Conservation (phyloP, 2,329 filamentous ascomycete genomes). For the Monilinia fructigena region DNA sequence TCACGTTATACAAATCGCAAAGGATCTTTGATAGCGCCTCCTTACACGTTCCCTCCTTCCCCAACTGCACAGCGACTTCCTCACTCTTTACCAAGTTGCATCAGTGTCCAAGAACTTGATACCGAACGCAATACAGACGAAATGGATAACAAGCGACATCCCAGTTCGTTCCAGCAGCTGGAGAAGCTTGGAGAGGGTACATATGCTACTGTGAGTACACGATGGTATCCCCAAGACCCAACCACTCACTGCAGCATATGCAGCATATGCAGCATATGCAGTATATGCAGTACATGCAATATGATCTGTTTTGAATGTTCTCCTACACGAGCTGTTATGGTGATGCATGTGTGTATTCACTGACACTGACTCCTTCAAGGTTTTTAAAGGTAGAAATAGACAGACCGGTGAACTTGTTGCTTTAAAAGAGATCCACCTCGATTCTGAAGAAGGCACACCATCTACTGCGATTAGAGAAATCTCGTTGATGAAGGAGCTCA, state of each 20-base stretch:
- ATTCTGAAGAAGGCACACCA: conserved; percentile 96
- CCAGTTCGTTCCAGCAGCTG: conserved; percentile 92
- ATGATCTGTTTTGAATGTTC: background rate
- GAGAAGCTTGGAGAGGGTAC: conserved; percentile 98
- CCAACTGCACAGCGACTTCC: conserved; percentile 30
- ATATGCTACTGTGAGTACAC: conserved; percentile 77
- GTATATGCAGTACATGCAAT: background rate
- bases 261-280: background rate
- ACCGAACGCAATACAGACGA: conserved; percentile 29
- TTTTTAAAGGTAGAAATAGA: conserved; percentile 97
- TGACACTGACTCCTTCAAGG: conserved; percentile 52
- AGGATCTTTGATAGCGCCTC: conserved; percentile 35
- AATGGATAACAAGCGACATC: conserved; percentile 86
- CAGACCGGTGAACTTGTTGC: conserved; percentile 96
- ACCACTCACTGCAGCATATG: background rate
- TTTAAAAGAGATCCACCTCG: conserved; percentile 97
- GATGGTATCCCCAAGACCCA: background rate
- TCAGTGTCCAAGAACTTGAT: conserved; percentile 40
- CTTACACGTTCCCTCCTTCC: conserved; percentile 39
- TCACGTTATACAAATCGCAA: conserved; percentile 41
- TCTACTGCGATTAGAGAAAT: conserved; percentile 98
- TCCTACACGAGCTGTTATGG: background rate
- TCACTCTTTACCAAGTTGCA: conserved; percentile 38
- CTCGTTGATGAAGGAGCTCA: conserved; percentile 98
- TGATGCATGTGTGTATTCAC: background rate